These are phyloP conservation scores for Crithidia bombi DNA, from an alignment of 208 protist genomes.

Conservation along the genomic window DNA sequence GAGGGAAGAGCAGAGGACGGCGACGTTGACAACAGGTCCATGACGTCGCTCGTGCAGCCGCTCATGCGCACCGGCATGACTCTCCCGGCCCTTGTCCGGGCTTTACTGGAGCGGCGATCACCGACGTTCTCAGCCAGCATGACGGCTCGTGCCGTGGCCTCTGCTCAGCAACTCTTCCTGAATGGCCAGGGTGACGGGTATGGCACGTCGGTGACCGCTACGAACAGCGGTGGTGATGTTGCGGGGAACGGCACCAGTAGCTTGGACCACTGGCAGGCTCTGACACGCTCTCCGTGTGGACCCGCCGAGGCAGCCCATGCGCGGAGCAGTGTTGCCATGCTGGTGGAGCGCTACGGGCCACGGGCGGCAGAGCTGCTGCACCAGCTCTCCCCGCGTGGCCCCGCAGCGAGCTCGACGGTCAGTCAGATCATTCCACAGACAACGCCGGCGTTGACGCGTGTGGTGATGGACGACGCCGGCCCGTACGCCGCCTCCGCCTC, in stretches of 20 bases:
- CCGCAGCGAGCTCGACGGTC: constrained; percentile 26
- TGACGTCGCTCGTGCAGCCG: constrained; percentile 14
- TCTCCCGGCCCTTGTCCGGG: constrained; percentile 17
- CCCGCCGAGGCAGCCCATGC: background rate
- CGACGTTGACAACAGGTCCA: background rate
- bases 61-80: constrained; percentile 38
- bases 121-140: constrained; percentile 11
- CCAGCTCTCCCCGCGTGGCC: constrained; percentile 30
- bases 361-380: constrained; percentile 29
- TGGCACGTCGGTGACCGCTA: background rate
- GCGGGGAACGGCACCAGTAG: background rate
- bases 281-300: background rate
- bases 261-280: constrained; percentile 5
- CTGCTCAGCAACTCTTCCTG: constrained; percentile 1
- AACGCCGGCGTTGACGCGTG: constrained; percentile 22
- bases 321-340: constrained; percentile 5
- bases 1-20: constrained; percentile 1
- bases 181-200: no score
- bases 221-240: background rate
- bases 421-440: constrained; percentile 23
- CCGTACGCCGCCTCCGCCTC: background rate
- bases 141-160: constrained; percentile 4
- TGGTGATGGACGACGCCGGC: constrained; percentile 15
- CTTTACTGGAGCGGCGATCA: constrained; percentile 13
- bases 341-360: constrained; percentile 22